Base-by-base conservation (phyloP, 306 rosid genomes). In the Dalbergia cochinchinensis region DNA sequence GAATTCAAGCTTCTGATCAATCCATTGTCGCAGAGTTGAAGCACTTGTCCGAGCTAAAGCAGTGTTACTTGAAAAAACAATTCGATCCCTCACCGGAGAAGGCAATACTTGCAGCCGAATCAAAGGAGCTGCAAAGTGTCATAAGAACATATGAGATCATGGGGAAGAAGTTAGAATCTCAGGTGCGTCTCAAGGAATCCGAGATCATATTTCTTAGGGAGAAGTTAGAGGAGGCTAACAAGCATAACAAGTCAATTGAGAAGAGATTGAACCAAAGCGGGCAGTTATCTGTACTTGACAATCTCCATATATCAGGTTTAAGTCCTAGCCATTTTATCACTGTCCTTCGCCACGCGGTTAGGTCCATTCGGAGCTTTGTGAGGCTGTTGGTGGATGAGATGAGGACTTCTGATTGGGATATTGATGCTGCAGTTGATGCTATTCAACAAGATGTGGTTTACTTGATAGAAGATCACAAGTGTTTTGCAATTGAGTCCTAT, bases 41-140 rank as follows among this genome's bases (percentile, higher is more conserved):
- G 85, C 86, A 57, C 37, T 84, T 95, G 85, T 95, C 99, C 2
- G 99, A 95, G 85, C 44, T 95, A 3, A 95, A 95, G 72, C 90
- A 91, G 59, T 80, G 97, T 72, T 91, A 84, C 86, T 68, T 92
- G 41, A 95, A 95, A 70, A 91, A 85, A 60, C 94, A 95, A 79
- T 89, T 84, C 10, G 97, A 91, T 84, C 90, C 92, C 85, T 84
- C 83, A 1, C 96, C 97, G 0, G 89, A 91, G 83, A 84, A 13
- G 0, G 83, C 90, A 0, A 67, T 95, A 62, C 65, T 88, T 1
- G 74, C 8, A 41, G 98, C 99, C 1, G 98, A 95, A 79, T 88
- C 86, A 10, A 87, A 88, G 79, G 99, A 95, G 88, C 88, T 83
- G 66, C 87, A 87, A 79, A 90, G 98, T 82, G 90, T 91, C 10